Conservation (phyloP, 345 rosid species). For the Dovyalis caffra region DNA sequence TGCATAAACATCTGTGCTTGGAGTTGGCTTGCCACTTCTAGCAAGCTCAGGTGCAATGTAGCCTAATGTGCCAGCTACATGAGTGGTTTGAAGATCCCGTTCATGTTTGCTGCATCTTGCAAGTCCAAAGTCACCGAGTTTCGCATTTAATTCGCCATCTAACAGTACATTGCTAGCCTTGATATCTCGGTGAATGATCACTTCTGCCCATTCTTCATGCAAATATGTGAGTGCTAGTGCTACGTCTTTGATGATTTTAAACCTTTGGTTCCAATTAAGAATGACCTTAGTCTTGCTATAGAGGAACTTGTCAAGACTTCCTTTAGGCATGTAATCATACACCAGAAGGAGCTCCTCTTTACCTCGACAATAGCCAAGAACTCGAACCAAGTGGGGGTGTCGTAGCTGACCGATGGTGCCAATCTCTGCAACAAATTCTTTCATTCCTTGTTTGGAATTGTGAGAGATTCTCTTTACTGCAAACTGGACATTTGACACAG, state of each 20-base stretch:
- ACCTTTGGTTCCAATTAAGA: conserved; percentile 11
- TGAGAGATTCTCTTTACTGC: conserved; percentile 16
- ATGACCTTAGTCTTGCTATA: not conserved
- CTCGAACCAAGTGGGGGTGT: conserved; percentile 12
- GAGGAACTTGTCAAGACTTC: conserved; percentile 11
- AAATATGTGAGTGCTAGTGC: conserved; percentile 7
- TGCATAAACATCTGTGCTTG: conserved; percentile 10
- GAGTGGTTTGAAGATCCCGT: conserved; percentile 9
- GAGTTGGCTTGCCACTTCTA: conserved; percentile 1
- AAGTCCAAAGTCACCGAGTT: conserved; percentile 19
- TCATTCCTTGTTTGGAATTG: conserved; percentile 19
- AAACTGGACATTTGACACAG: not conserved
- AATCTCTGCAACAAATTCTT: conserved; percentile 21
- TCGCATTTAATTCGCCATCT: conserved; percentile 1
- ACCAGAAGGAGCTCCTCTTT: conserved; percentile 9
- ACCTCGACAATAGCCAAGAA: conserved; percentile 13
- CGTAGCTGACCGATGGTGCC: conserved; percentile 3
- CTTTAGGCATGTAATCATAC: conserved; percentile 20
- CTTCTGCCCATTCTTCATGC: conserved; percentile 16
- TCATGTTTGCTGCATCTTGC: conserved; percentile 12
- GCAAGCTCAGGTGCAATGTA: conserved; percentile 12
- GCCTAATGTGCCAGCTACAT: not conserved
- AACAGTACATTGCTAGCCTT: conserved; percentile 17
- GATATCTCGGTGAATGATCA: conserved; percentile 8
- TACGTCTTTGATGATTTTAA: conserved; percentile 7